These are phyloP conservation scores for Vinca minor DNA, from an alignment of 257 asterid species.

Conservation along the genomic window DNA sequence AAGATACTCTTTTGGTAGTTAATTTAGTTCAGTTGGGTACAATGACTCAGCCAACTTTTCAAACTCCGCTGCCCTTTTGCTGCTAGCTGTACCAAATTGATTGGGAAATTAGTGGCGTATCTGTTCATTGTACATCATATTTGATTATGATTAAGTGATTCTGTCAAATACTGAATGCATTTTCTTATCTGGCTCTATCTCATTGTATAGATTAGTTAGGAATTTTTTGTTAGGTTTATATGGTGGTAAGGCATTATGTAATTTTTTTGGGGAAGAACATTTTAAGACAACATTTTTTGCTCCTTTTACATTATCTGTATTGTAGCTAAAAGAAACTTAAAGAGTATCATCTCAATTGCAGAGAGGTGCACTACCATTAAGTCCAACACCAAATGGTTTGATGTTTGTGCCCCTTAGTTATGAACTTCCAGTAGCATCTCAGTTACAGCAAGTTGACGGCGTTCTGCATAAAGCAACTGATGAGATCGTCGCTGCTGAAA, in stretches of 20 bases:
- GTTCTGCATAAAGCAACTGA: slow-evolving; percentile 95
- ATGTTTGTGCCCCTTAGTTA: slow-evolving; percentile 70
- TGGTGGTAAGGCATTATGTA: too few relatives aligned
- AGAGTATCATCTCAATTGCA: slow-evolving; percentile 31
- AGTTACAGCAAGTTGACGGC: slow-evolving; percentile 68
- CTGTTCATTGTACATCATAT: not conserved
- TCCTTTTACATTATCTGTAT: not conserved
- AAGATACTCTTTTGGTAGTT: not conserved
- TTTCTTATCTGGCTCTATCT: not conserved
- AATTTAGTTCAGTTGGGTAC: not conserved
- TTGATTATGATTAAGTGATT: too few relatives aligned
- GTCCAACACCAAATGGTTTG: slow-evolving; percentile 69
- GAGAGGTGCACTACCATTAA: slow-evolving; percentile 93
- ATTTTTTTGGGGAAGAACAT: too few relatives aligned
- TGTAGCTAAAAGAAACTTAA: not conserved
- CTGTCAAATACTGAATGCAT: not conserved
- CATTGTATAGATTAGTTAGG: not conserved
- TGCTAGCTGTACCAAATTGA: not conserved
- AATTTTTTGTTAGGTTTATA: not conserved
- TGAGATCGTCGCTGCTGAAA: slow-evolving; percentile 73
- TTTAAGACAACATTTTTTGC: slow-evolving; percentile 1
- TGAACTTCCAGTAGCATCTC: slow-evolving; percentile 60
- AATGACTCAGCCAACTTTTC: not conserved
- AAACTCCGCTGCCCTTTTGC: not conserved
- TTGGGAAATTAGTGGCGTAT: not conserved